Base-by-base conservation (phyloP, 352 stramenopile species). In the Phytophthora niederhauseri region DNA sequence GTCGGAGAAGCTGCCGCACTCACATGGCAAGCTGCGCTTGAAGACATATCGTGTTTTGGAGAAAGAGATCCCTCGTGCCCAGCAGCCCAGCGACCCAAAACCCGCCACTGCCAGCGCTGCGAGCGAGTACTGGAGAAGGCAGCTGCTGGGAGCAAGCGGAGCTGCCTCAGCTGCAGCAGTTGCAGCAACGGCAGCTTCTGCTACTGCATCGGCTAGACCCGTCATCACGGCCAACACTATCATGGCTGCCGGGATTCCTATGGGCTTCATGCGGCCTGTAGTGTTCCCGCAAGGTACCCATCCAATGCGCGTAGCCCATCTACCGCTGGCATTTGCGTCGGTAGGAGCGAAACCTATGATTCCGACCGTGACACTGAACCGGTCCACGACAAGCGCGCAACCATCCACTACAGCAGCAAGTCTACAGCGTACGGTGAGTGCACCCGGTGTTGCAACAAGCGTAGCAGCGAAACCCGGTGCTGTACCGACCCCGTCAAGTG, bases 1-100 rank as follows among this genome's bases (percentile, higher is more conserved):
- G 22, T 68, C 76, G 0, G 66, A 82, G 5, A 77, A 85, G 57
- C 48, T 89, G 58, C 81, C 85, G 4, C 85, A 94, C 62, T 62
- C 66, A 1, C 85, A 94, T 46, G 79, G 84, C 12, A 66, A 66
- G 14, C 5, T 90, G 30, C 74, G 69, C 15, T 55, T 93, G 20
- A 67, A 68, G 46, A 90, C 84, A 7, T 85, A 73, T 60, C 60
- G 60, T 24, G 61, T 76, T 4, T 17, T 77, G 43, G 66, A 77
- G 20, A 77, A 74, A 17, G 70, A 77, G 59, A 49, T 74, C 8
- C 57, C 65, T 17, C 54, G 49, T 34, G 7, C 41, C 0, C 17
- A 46, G 8, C 38, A 46, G 8, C 38, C 57, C 2, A 65, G 20
- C 17, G 20, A 26, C 58, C 8, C 31, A 20, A 64, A 46, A 17